Evolutionary conservation across 225 moss, liverwort and hornwort species (phyloP), one percentile per base, ranked within the genome.

Genomic region (Polytrichum formosum): DNA sequence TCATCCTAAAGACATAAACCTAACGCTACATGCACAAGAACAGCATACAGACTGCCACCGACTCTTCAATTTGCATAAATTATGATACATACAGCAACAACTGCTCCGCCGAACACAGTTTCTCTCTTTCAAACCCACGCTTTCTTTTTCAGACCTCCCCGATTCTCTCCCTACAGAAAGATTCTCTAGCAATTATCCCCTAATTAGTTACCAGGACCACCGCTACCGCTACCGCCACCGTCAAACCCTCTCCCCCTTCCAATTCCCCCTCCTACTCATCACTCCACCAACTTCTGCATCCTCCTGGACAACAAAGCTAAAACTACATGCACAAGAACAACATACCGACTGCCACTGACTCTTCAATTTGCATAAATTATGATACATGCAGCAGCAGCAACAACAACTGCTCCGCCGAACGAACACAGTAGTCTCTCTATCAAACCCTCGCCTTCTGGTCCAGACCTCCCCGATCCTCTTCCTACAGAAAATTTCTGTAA

Each of bases 191-290:
- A 46, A 46, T 13, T 46, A 13, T 3, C 83, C 54, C 54, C 18
- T 83, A 77, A 82, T 80, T 82, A 74, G 76, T 77, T 79, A 79
- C 79, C 76, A 74, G 66, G 82, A 82, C 77, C 82, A 72, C 66
- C 78, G 58, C 29, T 69, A 58, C 23, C 23, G 58, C 77, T 79
- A 72, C 66, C 78, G 58, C 29, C 69, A 58, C 23, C 23, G 58
- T 23, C 58, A 58, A 66, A 23, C 33, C 31, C 66, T 35, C 18
- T 35, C 4, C 66, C 19, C 18, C 70, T 64, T 68, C 46, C 35
- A 70, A 53, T 65, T 59, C 65, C 18, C 70, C 7, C 70, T 23
- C 18, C 61, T 9, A 18, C 70, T 59, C 16, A 4, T 35, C 10
- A 4, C 46, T 7, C 29, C 59, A 63, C 53, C 18, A 28, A 28